phyloP scores from a whole-genome alignment of 2,329 filamentous ascomycete species.

The Paecilomyces formosus region DNA sequence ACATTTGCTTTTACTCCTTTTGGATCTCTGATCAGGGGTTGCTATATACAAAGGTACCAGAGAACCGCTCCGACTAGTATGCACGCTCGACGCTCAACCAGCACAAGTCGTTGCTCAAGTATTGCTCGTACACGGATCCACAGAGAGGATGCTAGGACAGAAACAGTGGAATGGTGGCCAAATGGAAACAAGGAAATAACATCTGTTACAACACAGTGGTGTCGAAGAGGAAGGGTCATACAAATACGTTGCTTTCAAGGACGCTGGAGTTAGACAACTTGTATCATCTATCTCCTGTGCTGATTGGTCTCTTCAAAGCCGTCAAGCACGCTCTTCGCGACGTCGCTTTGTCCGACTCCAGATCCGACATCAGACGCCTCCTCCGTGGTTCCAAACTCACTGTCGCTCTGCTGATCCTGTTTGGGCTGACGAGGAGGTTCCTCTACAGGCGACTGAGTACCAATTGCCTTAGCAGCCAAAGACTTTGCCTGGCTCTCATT shows the following conservation, averaged over 20 bases:
- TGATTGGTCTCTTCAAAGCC: conserved; percentile 39
- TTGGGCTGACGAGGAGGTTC: conserved; percentile 4
- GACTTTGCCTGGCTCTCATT: conserved; percentile 68
- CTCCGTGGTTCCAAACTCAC: conserved; percentile 17
- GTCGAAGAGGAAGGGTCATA: neutral
- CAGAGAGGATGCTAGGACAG: neutral
- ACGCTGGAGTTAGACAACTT: neutral
- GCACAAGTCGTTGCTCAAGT: neutral
- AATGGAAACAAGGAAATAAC: neutral
- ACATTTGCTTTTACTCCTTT: neutral
- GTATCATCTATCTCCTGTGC: conserved; percentile 18
- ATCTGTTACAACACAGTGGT: neutral
- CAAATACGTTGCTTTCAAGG: neutral
- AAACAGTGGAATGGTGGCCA: neutral
- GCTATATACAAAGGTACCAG: neutral
- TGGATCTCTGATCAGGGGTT: neutral
- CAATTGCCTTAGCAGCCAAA: conserved; percentile 39
- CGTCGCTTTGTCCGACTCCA: conserved; percentile 23
- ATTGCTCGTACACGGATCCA: neutral
- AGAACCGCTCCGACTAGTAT: neutral
- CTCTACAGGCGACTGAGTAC: conserved; percentile 14
- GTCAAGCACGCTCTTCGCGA: conserved; percentile 43
- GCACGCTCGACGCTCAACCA: neutral
- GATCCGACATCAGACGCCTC: conserved; percentile 18
- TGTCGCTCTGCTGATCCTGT: conserved; percentile 7